These are phyloP conservation scores for Hyphodiscus hymeniophilus DNA, from an alignment of 495 filamentous ascomycete genomes.

Conservation along the genomic window DNA sequence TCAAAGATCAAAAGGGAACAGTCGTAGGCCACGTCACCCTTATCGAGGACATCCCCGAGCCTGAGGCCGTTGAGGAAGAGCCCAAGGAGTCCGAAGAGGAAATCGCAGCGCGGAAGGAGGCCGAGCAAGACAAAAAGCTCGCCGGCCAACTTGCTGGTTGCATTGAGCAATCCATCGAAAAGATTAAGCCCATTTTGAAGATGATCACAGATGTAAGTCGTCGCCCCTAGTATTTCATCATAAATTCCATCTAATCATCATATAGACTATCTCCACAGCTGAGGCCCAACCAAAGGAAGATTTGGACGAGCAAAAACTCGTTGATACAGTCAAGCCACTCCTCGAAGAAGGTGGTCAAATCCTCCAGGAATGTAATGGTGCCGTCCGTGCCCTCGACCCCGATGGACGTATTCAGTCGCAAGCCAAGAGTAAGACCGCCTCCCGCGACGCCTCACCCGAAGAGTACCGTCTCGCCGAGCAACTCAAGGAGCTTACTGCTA, in stretches of 20 bases:
- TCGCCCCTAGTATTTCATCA: not conserved
- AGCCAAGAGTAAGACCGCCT: slow-evolving; percentile 72
- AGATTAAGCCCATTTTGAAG: slow-evolving; percentile 76
- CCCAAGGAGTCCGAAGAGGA: slow-evolving; percentile 49
- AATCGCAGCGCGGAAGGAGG: slow-evolving; percentile 42
- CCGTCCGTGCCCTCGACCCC: slow-evolving; percentile 84
- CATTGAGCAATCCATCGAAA: slow-evolving; percentile 71
- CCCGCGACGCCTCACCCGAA: slow-evolving; percentile 77
- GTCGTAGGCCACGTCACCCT: slow-evolving; percentile 74
- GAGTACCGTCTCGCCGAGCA: slow-evolving; percentile 78
- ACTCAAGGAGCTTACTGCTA: slow-evolving; percentile 65
- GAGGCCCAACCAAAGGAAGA: slow-evolving; percentile 82
- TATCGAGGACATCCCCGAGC: slow-evolving; percentile 62
- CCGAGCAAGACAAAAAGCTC: slow-evolving; percentile 62
- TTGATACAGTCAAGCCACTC: slow-evolving; percentile 75
- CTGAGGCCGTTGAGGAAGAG: slow-evolving; percentile 48
- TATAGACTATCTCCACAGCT: slow-evolving; percentile 69
- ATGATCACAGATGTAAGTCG: slow-evolving; percentile 71
- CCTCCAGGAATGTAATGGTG: slow-evolving; percentile 80
- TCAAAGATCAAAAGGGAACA: slow-evolving; percentile 74
- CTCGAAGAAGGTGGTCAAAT: slow-evolving; percentile 78
- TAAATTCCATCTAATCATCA: not conserved
- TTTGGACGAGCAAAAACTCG: slow-evolving; percentile 83
- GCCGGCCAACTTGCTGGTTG: slow-evolving; percentile 70
- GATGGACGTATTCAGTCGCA: slow-evolving; percentile 79